Percentiles rank a stretch among this genome's conserved stretches.
Evolutionary conservation across 805 yeast species (phyloP).

Genomic region (Jamesozyma jinghongensis): DNA sequence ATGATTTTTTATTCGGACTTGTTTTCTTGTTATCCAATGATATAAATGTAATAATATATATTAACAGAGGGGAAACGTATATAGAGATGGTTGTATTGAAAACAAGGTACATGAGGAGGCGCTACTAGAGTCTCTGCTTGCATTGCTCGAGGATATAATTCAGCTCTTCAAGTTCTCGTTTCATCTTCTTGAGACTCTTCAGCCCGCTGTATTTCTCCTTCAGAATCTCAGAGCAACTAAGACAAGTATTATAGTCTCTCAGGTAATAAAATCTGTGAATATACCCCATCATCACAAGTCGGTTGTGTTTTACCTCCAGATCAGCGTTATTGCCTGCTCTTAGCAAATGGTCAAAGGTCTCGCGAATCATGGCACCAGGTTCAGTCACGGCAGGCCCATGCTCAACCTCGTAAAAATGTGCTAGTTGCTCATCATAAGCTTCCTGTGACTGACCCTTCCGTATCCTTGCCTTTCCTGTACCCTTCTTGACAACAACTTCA

Average conservation of each 20-base stretch:
- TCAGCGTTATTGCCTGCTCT: constrained; percentile 15
- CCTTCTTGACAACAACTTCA: constrained; percentile 36
- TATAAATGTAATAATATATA: too few species aligned
- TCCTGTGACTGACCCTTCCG: constrained; percentile 69
- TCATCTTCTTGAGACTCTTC: constrained; percentile 33
- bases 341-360: constrained; percentile 7
- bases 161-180: constrained; percentile 45
- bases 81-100: too few species aligned
- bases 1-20: too few species aligned
- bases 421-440: constrained; percentile 45
- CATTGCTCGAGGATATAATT: constrained; percentile 19
- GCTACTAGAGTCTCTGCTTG: neutral
- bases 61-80: too few species aligned
- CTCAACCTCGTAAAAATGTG: constrained; percentile 35
- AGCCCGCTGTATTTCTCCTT: constrained; percentile 12
- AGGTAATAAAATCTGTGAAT: constrained; percentile 56
- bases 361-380: constrained; percentile 18
- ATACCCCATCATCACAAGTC: constrained; percentile 47
- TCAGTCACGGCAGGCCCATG: constrained; percentile 53
- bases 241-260: constrained; percentile 44
- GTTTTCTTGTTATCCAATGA: too few species aligned
- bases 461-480: constrained; percentile 39
- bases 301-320: constrained; percentile 40
- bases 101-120: neutral
- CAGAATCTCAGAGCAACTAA: constrained; percentile 35